phyloP scores from a whole-genome alignment of 768 basidiomycete species.

The Gymnopilus junonius region DNA sequence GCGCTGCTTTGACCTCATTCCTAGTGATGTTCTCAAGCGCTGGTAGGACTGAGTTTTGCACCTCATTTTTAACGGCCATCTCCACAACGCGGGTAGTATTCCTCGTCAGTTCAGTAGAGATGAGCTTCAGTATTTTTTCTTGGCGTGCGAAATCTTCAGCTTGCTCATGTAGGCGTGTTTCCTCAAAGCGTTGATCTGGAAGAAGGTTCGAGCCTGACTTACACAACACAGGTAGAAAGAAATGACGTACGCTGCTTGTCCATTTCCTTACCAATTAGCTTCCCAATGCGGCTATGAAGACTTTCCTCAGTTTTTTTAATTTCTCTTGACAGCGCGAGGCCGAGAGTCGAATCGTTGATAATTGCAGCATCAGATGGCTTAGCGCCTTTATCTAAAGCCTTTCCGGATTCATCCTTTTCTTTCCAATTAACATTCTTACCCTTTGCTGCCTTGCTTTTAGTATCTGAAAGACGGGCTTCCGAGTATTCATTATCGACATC shows the following conservation, averaged over 20 bases:
- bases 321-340: conserved; percentile 69
- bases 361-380: conserved; percentile 43
- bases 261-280: conserved; percentile 83
- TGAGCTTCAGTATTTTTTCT: conserved; percentile 88
- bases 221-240: conserved; percentile 13
- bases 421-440: conserved; percentile 68
- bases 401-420: conserved; percentile 47
- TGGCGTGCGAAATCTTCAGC: conserved; percentile 82
- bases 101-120: conserved; percentile 84
- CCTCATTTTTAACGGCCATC: conserved; percentile 84
- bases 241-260: conserved; percentile 80
- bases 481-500: conserved; percentile 74
- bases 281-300: conserved; percentile 75
- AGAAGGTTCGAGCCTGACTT: not conserved
- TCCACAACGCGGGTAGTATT: conserved; percentile 91
- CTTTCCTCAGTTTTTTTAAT: conserved; percentile 85
- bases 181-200: conserved; percentile 83
- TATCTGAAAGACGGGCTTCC: conserved; percentile 55
- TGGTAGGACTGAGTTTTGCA: conserved; percentile 83
- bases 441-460: conserved; percentile 45
- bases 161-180: conserved; percentile 77
- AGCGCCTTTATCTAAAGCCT: conserved; percentile 31
- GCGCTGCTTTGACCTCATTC: conserved; percentile 75
- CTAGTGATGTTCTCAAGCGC: conserved; percentile 83
- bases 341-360: conserved; percentile 58